A percentile compares a stretch with the other conserved stretches of the same genome.
phyloP scores from a whole-genome alignment of 2,329 filamentous ascomycete genomes.

The Aschersonia sp. region DNA sequence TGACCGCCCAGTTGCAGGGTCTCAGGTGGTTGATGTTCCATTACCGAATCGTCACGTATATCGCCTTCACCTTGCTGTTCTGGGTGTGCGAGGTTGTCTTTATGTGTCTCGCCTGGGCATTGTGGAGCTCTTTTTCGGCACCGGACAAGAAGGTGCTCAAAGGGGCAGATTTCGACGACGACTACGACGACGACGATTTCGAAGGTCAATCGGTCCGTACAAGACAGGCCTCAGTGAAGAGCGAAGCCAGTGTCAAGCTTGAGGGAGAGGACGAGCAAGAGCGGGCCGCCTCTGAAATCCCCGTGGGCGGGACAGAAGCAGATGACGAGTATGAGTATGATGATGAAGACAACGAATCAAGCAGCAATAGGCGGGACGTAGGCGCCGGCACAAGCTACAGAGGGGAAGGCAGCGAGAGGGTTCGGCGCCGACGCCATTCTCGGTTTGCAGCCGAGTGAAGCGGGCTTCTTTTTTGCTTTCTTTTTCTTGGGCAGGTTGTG shows the following conservation, averaged over 20 bases:
- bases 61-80: slow-evolving; percentile 55
- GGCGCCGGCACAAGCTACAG: slow-evolving; percentile 41
- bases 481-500: too few relatives aligned
- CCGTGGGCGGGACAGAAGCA: slow-evolving; percentile 23
- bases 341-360: slow-evolving; percentile 17
- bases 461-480: too few relatives aligned
- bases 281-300: slow-evolving; percentile 17
- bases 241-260: slow-evolving; percentile 21
- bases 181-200: slow-evolving; percentile 11
- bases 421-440: slow-evolving; percentile 13
- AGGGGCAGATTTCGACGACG: slow-evolving; percentile 3
- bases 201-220: slow-evolving; percentile 24
- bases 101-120: slow-evolving; percentile 48
- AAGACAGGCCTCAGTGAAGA: slow-evolving; percentile 24
- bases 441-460: neutral
- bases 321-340: slow-evolving; percentile 30
- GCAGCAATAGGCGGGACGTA: slow-evolving; percentile 22
- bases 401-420: slow-evolving; percentile 17
- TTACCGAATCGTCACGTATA: slow-evolving; percentile 55
- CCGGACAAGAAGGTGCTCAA: slow-evolving; percentile 3
- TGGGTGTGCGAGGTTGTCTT: slow-evolving; percentile 63
- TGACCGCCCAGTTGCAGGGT: slow-evolving; percentile 63
- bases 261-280: slow-evolving; percentile 14
- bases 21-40: slow-evolving; percentile 79
- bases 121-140: slow-evolving; percentile 26